Base-by-base conservation (phyloP, 805 yeast species). In the Torulaspora indica region DNA sequence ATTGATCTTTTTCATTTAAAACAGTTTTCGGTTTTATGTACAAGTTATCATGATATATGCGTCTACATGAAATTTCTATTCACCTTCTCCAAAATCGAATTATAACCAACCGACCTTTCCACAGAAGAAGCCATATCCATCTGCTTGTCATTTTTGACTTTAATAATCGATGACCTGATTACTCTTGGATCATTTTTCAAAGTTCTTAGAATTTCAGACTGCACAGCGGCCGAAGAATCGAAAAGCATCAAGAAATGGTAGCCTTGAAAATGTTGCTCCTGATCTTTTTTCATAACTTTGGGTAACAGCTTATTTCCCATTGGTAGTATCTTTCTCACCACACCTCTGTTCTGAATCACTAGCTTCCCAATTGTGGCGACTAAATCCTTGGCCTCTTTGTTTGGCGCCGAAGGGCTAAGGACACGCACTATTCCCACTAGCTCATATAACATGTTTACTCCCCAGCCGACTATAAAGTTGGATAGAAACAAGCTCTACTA, bases 151-250 rank as follows among this genome's bases (percentile, higher is more conserved):
- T 77, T 74, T 52, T 77, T 74, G 42, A 81, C 80, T 62, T 79
- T 86, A 43, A 84, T 74, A 29, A 90, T 74, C 45, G 79, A 77
- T 17, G 91, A 78, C 61, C 96, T 77, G 47, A 91, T 78, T 51
- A 93, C 83, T 69, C 98, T 82, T 23, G 98, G 97, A 64, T 91
- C 98, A 48, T 80, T 77, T 57, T 82, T 80, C 52, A 91, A 68
- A 3, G 93, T 79, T 68, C 95, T 77, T 51, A 81, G 68, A 46
- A 93, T 78, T 68, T 89, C 95, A 39, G 82, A 77, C 65, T 91
- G 97, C 7, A 87, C 97, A 29, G 83, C 80, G 12, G 91, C 76
- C 35, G 93, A 82, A 1, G 89, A 76, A 63, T 93, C 98, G 62
- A 91, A 93, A 15, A 85, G 72, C 81, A 91, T 79, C 46, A 85